Base-by-base conservation (phyloP, 306 rosid species). In the Pyrus betulifolia region DNA sequence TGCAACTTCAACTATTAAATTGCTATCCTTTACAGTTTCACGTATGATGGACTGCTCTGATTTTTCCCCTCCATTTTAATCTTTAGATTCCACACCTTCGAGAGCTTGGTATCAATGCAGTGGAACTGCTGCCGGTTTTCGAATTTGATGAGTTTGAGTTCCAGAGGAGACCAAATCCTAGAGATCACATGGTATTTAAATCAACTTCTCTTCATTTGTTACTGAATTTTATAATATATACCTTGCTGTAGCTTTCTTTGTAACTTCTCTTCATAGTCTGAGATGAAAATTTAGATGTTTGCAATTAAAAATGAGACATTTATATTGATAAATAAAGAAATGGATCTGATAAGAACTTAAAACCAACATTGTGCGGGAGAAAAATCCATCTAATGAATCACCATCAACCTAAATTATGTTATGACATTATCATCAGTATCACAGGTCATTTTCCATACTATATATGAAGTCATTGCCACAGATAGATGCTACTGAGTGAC, bases 81-180 rank as follows among this genome's bases (percentile, higher is more conserved):
- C 84, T 30, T 68, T 81, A 94, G 99, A 95, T 95, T 74, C 97
- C 99, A 71, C 97, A 95, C 86, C 96, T 95, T 81, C 87, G 80
- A 59, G 97, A 95, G 90, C 99, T 92, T 35, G 99, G 99, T 63
- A 79, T 95, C 87, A 95, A 92, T 85, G 97, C 97, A 25, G 90
- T 95, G 76, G 99, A 95, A 78, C 76, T 95, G 86, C 81, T 88
- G 70, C 97, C 99, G 61, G 84, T 92, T 76, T 92, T 95, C 62
- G 99, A 95, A 86, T 95, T 92, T 84, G 99, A 95, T 70, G 99
- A 95, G 81, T 44, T 95, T 62, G 99, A 95, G 85, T 79, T 95
- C 61, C 99, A 95, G 76, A 89, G 97, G 90, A 87, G 83, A 38
- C 89, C 82, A 76, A 95, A 95, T 66, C 92, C 96, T 59, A 90